These are phyloP conservation scores for Tillandsia fasciculata DNA, from an alignment of 176 grass and related monocot species.

Conservation along the genomic window DNA sequence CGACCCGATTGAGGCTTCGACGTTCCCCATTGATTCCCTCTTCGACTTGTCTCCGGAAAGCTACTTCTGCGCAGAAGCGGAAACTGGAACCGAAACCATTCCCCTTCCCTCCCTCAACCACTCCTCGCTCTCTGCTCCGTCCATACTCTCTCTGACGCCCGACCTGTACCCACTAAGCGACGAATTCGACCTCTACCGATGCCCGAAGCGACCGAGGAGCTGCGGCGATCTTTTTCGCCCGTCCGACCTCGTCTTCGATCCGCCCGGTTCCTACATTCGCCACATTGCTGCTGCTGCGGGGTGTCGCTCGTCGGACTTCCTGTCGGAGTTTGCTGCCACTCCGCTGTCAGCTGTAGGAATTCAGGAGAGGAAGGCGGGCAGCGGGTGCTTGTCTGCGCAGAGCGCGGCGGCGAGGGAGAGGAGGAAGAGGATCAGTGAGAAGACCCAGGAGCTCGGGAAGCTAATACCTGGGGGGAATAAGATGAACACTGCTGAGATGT, in stretches of 20 bases:
- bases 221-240: background rate
- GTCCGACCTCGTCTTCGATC: background rate
- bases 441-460: constrained; percentile 53
- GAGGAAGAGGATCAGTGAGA: constrained; percentile 66
- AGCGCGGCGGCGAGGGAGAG: constrained; percentile 51
- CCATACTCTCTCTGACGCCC: constrained; percentile 6
- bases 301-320: background rate
- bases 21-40: constrained; percentile 25
- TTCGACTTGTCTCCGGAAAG: constrained; percentile 10
- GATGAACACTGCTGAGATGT: constrained; percentile 84
- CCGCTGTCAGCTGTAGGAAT: background rate
- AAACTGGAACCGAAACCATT: background rate
- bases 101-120: background rate
- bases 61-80: background rate
- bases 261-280: too few relatives aligned
- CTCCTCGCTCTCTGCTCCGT: background rate
- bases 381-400: constrained; percentile 20
- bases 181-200: background rate
- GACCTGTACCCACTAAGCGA: background rate
- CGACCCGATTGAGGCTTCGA: constrained; percentile 32
- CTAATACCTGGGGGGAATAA: constrained; percentile 54
- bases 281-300: too few relatives aligned
- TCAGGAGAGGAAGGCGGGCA: background rate
- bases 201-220: constrained; percentile 21
- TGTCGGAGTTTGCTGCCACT: background rate